phyloP scores from a whole-genome alignment of 176 grass and related monocot genomes.

The Carex parvula region DNA sequence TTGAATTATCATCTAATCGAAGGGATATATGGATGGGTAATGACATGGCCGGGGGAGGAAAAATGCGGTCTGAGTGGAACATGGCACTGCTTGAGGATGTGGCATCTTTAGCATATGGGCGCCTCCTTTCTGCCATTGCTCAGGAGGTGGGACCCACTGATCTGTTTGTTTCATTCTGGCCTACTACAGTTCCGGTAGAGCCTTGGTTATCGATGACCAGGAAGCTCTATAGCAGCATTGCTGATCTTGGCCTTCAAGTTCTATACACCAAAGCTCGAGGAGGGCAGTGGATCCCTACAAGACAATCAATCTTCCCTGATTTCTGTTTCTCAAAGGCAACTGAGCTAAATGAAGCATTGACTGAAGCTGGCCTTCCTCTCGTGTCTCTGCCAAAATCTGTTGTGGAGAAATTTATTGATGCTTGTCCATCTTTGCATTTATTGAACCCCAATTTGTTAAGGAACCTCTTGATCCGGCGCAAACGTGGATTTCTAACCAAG shows the following conservation, averaged over 20 bases:
- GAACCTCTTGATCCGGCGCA: conserved; percentile 78
- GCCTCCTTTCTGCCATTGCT: conserved; percentile 73
- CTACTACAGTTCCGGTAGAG: conserved; percentile 57
- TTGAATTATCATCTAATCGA: conserved; percentile 97
- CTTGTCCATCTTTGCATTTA: conserved; percentile 72
- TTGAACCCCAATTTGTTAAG: conserved; percentile 80
- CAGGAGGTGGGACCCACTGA: conserved; percentile 77
- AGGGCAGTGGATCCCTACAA: conserved; percentile 88
- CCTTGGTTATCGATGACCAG: conserved; percentile 89
- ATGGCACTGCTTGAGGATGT: conserved; percentile 86
- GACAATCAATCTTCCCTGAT: conserved; percentile 94
- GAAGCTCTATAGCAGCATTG: conserved; percentile 72
- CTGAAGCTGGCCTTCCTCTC: conserved; percentile 76
- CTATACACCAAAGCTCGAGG: conserved; percentile 87
- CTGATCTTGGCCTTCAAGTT: conserved; percentile 74
- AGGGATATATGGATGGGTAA: conserved; percentile 99
- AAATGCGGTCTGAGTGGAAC: conserved; percentile 92
- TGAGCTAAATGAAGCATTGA: conserved; percentile 71
- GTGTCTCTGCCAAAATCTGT: conserved; percentile 74
- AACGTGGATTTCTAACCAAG: conserved; percentile 66
- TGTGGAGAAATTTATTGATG: conserved; percentile 70
- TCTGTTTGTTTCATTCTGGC: conserved; percentile 87
- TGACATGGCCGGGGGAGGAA: conserved; percentile 94
- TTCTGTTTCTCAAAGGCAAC: conserved; percentile 67
- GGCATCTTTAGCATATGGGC: conserved; percentile 74